Conservation (phyloP, 2,329 filamentous ascomycete genomes). For the Chrysosphaeria jannelii region DNA sequence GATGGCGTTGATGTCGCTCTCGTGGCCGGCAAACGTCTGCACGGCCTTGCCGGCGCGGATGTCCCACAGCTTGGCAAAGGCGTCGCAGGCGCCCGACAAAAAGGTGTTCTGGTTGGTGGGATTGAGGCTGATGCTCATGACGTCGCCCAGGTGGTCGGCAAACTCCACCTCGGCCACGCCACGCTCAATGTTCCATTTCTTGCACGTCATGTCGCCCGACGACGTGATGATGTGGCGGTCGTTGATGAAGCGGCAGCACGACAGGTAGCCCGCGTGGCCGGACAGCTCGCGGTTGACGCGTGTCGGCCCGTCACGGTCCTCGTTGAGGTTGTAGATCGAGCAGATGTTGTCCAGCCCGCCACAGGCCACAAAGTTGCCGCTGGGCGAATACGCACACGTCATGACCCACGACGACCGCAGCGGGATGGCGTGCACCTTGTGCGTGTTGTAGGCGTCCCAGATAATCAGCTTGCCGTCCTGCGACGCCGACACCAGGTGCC, state of each 20-base stretch:
- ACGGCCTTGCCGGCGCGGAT: constrained; percentile 94
- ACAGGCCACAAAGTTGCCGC: constrained; percentile 93
- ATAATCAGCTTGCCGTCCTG: constrained; percentile 99
- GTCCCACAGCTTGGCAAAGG: constrained; percentile 96
- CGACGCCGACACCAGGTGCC: constrained; percentile 89
- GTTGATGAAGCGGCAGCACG: constrained; percentile 96
- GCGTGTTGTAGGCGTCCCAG: constrained; percentile 98
- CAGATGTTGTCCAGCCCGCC: constrained; percentile 98
- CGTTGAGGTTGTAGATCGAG: constrained; percentile 97
- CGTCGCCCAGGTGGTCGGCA: constrained; percentile 88
- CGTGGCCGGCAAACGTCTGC: constrained; percentile 93
- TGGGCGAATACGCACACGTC: constrained; percentile 97
- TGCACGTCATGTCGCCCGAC: constrained; percentile 97
- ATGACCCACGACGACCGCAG: constrained; percentile 97
- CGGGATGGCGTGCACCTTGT: constrained; percentile 97
- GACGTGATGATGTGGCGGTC: constrained; percentile 93
- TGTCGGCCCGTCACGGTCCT: constrained; percentile 79
- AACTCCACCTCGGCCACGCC: constrained; percentile 95
- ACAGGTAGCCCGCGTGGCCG: constrained; percentile 87
- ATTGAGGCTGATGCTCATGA: constrained; percentile 99
- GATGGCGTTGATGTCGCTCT: constrained; percentile 97
- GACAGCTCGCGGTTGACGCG: constrained; percentile 87
- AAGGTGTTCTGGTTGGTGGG: constrained; percentile 98
- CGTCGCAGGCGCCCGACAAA: constrained; percentile 95
- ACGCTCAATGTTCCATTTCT: constrained; percentile 98